Evolutionary conservation across 345 rosid genomes (phyloP).

Genomic region (Gossypium sturtianum): DNA sequence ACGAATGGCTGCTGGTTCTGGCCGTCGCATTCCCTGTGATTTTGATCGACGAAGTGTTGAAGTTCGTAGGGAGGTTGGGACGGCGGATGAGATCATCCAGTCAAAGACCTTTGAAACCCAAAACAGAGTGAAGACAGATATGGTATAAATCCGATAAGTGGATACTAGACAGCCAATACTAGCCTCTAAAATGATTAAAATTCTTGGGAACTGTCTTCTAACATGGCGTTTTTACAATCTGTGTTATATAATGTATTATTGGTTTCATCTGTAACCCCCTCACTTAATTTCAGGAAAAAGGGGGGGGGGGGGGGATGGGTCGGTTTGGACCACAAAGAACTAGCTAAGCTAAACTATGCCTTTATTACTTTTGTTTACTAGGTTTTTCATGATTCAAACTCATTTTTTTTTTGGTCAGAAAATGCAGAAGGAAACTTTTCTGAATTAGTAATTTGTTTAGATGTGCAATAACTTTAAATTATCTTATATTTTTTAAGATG

Average conservation of each 20-base stretch:
- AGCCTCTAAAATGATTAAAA: background rate
- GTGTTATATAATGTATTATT: background rate
- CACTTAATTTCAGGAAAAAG: background rate
- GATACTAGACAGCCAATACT: background rate
- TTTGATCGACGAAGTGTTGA: constrained; percentile 54
- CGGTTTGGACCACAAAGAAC: background rate
- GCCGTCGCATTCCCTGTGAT: constrained; percentile 57
- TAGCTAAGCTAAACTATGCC: background rate
- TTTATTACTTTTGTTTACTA: background rate
- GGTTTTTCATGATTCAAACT: constrained; percentile 6
- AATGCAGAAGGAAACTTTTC: background rate
- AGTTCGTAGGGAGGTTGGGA: constrained; percentile 68
- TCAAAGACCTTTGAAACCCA: constrained; percentile 40
- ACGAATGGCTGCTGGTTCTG: constrained; percentile 65
- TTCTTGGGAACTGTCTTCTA: background rate
- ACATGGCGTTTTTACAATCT: background rate
- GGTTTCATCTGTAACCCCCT: constrained; percentile 1
- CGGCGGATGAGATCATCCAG: constrained; percentile 31
- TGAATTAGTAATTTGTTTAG: background rate
- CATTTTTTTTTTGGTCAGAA: background rate
- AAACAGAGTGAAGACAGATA: constrained; percentile 37
- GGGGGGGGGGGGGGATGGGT: background rate
- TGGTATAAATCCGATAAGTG: background rate
- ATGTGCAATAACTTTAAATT: background rate
- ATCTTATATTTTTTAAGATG: too few relatives aligned